Base-by-base conservation (phyloP, 75 land plant species). In the Selaginella tamariscina region DNA sequence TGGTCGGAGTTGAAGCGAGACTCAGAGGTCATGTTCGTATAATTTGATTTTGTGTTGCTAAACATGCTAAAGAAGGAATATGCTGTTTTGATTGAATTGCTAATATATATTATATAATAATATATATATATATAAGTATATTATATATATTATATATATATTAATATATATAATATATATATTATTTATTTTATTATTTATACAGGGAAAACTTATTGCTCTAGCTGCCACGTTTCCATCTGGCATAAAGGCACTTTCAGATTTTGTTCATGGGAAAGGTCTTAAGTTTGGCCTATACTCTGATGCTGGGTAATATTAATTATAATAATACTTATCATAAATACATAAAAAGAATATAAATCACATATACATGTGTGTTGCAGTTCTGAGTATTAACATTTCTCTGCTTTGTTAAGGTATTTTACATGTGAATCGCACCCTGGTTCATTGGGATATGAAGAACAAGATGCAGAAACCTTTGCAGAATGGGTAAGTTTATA, bases 281-380 rank as follows among this genome's bases (percentile, higher is more conserved):
- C 88, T 94, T 56, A 94, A 89, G 82, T 85, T 94, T 79, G 98
- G 98, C 24, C 86, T 94, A 13, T 94, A 94, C 69, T 87, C 98
- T 33, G 96, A 89, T 84, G 97, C 97, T 69, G 97, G 97, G 93
- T 91, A 70, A 74, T n/a, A n/a, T n/a, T n/a, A n/a, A n/a, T n/a
- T n/a, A n/a, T n/a, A n/a, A n/a, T n/a, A n/a, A n/a, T n/a, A n/a
- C n/a, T n/a, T n/a, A n/a, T n/a, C n/a, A n/a, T n/a, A n/a, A n/a
- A n/a, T n/a, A n/a, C n/a, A n/a, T n/a, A n/a, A n/a, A n/a, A n/a
- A n/a, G n/a, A n/a, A n/a, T n/a, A n/a, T n/a, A n/a, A n/a, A n/a
- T n/a, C n/a, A n/a, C n/a, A n/a, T n/a, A n/a, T n/a, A n/a, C n/a
- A n/a, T n/a, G n/a, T n/a, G n/a, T n/a, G 62, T 21, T 59, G 62